A percentile compares a stretch with the other conserved stretches of the same genome.
Conservation (phyloP, 148 eudicot species). For the Vaccinium corymbosum region DNA sequence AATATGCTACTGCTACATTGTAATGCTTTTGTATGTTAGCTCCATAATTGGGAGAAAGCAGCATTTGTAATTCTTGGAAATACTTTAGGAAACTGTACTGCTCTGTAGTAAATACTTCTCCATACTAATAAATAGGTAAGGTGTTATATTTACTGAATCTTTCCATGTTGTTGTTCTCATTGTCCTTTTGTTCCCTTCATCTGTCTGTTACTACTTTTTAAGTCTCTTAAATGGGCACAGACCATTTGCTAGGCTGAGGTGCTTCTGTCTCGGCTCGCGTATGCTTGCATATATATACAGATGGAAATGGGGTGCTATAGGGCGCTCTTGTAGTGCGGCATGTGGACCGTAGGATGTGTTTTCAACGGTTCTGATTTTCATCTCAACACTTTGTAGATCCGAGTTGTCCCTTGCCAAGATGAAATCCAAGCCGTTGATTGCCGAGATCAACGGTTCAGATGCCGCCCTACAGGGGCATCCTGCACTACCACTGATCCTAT, state of each 20-base stretch:
- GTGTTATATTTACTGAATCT: not conserved
- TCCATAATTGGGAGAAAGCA: conserved; percentile 16
- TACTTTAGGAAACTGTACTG: not conserved
- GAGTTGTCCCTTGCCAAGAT: no score
- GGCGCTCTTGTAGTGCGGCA: no score
- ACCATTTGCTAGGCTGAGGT: not conserved
- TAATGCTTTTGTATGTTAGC: not conserved
- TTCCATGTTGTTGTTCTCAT: not conserved
- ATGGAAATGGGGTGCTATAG: no score
- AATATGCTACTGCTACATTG: no score
- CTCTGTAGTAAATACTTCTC: conserved; percentile 9
- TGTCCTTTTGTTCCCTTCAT: not conserved
- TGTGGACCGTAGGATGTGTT: no score
- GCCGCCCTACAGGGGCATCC: no score
- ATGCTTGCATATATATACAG: no score
- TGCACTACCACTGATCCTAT: no score
- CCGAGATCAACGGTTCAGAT: no score
- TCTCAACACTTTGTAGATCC: no score
- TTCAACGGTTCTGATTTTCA: no score
- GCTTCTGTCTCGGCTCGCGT: not conserved
- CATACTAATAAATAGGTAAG: conserved; percentile 9
- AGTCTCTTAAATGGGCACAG: not conserved
- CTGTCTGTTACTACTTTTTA: not conserved
- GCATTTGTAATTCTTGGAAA: conserved; percentile 1
- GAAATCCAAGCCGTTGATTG: no score